A percentile compares a stretch with the other conserved stretches of the same genome.
phyloP scores from a whole-genome alignment of 2,329 filamentous ascomycete species.

The Trichoderma sp. region DNA sequence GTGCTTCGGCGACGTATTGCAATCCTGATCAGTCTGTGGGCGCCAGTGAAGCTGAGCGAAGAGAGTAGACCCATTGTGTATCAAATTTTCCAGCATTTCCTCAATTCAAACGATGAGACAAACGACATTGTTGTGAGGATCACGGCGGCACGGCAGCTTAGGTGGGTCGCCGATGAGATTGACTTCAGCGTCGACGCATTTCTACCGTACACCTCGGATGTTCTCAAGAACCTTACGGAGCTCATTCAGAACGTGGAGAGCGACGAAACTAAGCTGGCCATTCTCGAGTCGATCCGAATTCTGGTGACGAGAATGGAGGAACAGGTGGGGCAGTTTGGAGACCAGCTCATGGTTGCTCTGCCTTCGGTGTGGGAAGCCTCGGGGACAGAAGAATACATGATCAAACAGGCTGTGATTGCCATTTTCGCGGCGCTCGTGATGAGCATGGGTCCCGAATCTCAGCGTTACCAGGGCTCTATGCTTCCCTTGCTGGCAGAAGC shows the following conservation, averaged over 20 bases:
- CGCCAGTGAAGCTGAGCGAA: slow-evolving; percentile 71
- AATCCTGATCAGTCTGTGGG: slow-evolving; percentile 88
- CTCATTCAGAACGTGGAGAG: slow-evolving; percentile 79
- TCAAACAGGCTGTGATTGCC: slow-evolving; percentile 90
- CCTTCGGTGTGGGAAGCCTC: slow-evolving; percentile 83
- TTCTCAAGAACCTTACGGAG: slow-evolving; percentile 71
- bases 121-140: slow-evolving; percentile 94
- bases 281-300: slow-evolving; percentile 82
- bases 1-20: slow-evolving; percentile 84
- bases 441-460: slow-evolving; percentile 77
- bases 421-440: slow-evolving; percentile 83
- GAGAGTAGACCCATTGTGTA: slow-evolving; percentile 74
- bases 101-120: slow-evolving; percentile 72
- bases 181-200: slow-evolving; percentile 76
- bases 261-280: slow-evolving; percentile 85
- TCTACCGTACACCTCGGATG: slow-evolving; percentile 72
- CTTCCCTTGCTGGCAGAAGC: slow-evolving; percentile 81
- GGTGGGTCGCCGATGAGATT: slow-evolving; percentile 79
- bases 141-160: slow-evolving; percentile 84
- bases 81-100: slow-evolving; percentile 83
- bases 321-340: slow-evolving; percentile 67
- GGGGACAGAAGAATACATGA: slow-evolving; percentile 77
- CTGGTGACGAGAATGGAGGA: slow-evolving; percentile 81
- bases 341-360: slow-evolving; percentile 78
- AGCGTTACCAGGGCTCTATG: slow-evolving; percentile 76